Evolutionary conservation across 2,329 filamentous ascomycete species (phyloP).

Genomic region (Fusarium circinatum): DNA sequence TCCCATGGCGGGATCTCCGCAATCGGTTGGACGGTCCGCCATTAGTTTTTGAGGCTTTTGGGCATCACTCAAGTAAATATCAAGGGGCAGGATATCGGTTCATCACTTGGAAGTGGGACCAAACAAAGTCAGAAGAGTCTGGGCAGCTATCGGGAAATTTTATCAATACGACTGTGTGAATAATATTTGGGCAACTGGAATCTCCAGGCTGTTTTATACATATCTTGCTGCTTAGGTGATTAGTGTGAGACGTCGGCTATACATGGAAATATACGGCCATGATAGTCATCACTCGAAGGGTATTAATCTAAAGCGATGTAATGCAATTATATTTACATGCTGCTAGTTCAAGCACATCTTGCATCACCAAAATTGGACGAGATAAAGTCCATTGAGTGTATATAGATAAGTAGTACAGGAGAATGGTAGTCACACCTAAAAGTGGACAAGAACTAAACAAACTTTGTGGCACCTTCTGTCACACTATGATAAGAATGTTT

Average conservation of each 20-base stretch:
- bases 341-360: too few relatives aligned
- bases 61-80: neutral
- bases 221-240: too few relatives aligned
- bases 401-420: neutral
- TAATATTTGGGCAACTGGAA: too few relatives aligned
- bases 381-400: neutral
- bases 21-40: neutral
- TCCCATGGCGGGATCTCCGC: neutral
- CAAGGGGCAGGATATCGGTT: accelerated
- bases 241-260: too few relatives aligned
- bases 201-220: too few relatives aligned
- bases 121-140: too few relatives aligned
- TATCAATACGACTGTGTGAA: accelerated
- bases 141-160: neutral
- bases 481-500: accelerated
- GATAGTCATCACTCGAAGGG: too few relatives aligned
- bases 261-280: too few relatives aligned
- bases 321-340: too few relatives aligned
- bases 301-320: too few relatives aligned
- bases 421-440: neutral
- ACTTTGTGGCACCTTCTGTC: accelerated
- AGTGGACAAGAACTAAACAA: neutral
- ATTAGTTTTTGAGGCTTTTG: neutral
- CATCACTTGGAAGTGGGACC: accelerated
- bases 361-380: accelerated